Percentiles rank a stretch among this genome's conserved stretches.
Conservation (phyloP, 177 flowering plant genomes). For the Vitis hybrid region DNA sequence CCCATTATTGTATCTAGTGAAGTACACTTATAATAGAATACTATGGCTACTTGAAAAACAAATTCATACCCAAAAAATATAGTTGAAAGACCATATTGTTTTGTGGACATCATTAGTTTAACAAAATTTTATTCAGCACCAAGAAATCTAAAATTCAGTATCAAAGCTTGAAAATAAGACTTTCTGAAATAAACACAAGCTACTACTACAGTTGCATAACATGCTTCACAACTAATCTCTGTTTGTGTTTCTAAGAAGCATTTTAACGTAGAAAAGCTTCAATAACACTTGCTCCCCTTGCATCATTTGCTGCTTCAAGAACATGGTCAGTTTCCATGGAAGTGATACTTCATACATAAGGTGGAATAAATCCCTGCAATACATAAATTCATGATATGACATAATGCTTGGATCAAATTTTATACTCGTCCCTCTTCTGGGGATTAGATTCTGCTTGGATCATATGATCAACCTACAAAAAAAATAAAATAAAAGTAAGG, state of each 20-base stretch:
- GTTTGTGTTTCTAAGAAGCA: conserved; percentile 62
- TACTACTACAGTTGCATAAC: conserved; percentile 13
- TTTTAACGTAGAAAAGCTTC: conserved; percentile 80
- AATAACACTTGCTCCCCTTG: conserved; percentile 57
- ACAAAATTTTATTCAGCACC: no score
- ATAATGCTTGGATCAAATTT: background rate
- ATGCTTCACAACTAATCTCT: conserved; percentile 66
- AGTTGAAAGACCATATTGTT: no score
- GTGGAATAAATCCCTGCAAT: conserved; percentile 63
- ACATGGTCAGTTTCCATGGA: conserved; percentile 62
- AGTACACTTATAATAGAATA: no score
- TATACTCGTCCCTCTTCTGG: conserved; percentile 84
- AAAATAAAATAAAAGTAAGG: background rate
- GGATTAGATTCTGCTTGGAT: conserved; percentile 96
- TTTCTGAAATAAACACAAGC: background rate
- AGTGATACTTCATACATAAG: conserved; percentile 56
- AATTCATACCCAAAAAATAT: no score
- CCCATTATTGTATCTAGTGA: no score
- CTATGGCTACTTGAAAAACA: no score
- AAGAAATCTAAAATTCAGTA: no score
- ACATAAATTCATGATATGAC: conserved; percentile 7
- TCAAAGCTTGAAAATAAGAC: no score
- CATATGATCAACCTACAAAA: conserved; percentile 82
- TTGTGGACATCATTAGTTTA: no score
- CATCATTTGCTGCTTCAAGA: conserved; percentile 69